Evolutionary conservation across 768 basidiomycete genomes (phyloP), one percentile per base, ranked within the genome.

Genomic region (Nidularia sp.): DNA sequence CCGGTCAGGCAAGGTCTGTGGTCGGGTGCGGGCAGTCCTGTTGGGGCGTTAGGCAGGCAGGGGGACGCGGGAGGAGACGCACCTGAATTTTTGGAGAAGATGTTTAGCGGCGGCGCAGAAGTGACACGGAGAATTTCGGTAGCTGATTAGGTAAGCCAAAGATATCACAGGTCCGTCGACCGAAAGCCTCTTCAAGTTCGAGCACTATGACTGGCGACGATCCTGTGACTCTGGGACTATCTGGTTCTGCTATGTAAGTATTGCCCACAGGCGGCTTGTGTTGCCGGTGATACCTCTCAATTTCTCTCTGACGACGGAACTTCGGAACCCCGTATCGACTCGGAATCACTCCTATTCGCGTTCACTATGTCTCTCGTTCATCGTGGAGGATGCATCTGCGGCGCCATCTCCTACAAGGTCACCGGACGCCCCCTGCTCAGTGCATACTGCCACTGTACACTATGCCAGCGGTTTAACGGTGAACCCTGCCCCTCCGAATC

Each of bases 361-460:
- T 50, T 29, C 41, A 50, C 39, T n/a, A 1, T 50, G 34, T 51
- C 56, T 31, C 46, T 59, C 29, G 50, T 71, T 34, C 63, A 74
- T 53, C 66, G 66, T 54, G 86, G 85, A 43, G 66, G 73, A 35
- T 88, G 86, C 63, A 84, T 79, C 59, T 88, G 86, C 54, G 72
- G 78, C n/a, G 56, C 68, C 2, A 67, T 79, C 3, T 63, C 77
- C 0, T 87, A 81, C 55, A 54, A 69, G 45, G 70, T 83, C 2
- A 63, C 62, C 8, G 79, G 79, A 1, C 64, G 61, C 34, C 83
- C 85, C 0, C 56, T 79, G 3, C 66, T 81, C 34, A 79, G 78
- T 55, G 84, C 81, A 4, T 87, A 81, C 59, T 88, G 84, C 55
- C 87, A 88, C 59, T 89, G 87, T 60, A 82, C 81, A 3, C 63